phyloP scores from a whole-genome alignment of 2,329 filamentous ascomycete genomes.

The Penicillium sp. region DNA sequence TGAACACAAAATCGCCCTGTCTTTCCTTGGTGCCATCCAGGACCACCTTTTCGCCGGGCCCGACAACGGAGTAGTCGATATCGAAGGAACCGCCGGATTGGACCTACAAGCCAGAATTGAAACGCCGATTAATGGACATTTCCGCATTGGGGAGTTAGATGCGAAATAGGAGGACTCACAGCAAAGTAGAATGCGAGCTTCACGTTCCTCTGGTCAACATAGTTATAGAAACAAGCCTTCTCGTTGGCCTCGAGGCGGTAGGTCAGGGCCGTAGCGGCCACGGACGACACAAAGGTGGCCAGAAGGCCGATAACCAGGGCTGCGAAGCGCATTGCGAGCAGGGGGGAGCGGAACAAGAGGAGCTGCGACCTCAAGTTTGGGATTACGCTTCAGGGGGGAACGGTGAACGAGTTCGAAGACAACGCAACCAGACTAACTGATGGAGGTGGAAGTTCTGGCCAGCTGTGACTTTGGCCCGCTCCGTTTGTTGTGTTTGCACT shows the following conservation, averaged over 20 bases:
- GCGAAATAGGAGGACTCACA: slow-evolving; percentile 60
- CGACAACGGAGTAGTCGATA: slow-evolving; percentile 81
- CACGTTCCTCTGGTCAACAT: slow-evolving; percentile 65
- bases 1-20: slow-evolving; percentile 97
- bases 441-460: too few species aligned
- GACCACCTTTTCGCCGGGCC: slow-evolving; percentile 70
- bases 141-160: too few species aligned
- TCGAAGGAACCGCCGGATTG: slow-evolving; percentile 98
- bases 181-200: slow-evolving; percentile 99
- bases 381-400: too few species aligned
- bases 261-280: slow-evolving; percentile 80
- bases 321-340: slow-evolving; percentile 55
- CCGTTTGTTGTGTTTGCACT: too few species aligned
- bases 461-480: too few species aligned
- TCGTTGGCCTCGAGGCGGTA: slow-evolving; percentile 87
- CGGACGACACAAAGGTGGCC: slow-evolving; percentile 60
- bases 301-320: slow-evolving; percentile 58
- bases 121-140: too few species aligned
- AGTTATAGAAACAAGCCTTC: slow-evolving; percentile 87
- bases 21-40: slow-evolving; percentile 81
- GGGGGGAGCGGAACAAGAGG: too few species aligned
- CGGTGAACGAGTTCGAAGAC: too few species aligned
- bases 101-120: slow-evolving; percentile 60
- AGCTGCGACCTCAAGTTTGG: too few species aligned
- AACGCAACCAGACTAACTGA: too few species aligned